phyloP scores from a whole-genome alignment of 495 filamentous ascomycete species.

The Choiromyces venosus region DNA sequence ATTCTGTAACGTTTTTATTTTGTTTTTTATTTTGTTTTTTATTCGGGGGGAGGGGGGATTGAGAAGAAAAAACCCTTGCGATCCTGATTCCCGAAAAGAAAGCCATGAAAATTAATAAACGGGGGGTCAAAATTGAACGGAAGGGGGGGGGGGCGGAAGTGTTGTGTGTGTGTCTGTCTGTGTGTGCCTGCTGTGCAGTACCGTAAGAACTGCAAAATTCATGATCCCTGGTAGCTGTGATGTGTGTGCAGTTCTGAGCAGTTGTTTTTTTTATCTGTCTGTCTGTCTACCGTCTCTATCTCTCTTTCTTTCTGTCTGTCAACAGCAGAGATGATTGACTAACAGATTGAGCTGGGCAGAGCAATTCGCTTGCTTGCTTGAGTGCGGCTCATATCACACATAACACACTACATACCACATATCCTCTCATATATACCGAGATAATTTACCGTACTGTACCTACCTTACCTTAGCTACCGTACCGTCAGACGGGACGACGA shows the following conservation, averaged over 20 bases:
- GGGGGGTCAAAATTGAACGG: neutral
- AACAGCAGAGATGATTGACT: neutral
- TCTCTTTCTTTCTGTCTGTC: neutral
- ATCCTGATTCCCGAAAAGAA: neutral
- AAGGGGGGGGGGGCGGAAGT: neutral
- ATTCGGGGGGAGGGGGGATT: neutral
- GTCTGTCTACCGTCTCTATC: too few relatives aligned
- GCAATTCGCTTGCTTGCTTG: neutral
- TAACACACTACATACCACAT: neutral
- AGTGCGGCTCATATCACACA: neutral
- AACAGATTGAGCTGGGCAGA: neutral
- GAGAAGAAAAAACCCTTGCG: neutral
- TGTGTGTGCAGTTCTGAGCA: neutral
- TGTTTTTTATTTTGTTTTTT: neutral
- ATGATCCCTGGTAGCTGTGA: neutral
- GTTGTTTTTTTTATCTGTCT: neutral
- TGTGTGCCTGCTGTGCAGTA: neutral
- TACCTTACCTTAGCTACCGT: neutral
- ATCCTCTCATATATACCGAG: neutral
- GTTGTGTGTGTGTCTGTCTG: neutral
- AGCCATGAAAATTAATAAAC: neutral
- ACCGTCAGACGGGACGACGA: neutral
- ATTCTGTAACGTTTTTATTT: slow-evolving; percentile 1
- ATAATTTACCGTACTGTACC: neutral
- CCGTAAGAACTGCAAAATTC: neutral